Evolutionary conservation across 2,329 filamentous ascomycete genomes (phyloP), one percentile per base, ranked within the genome.

Genomic region (Diatrype stigma): DNA sequence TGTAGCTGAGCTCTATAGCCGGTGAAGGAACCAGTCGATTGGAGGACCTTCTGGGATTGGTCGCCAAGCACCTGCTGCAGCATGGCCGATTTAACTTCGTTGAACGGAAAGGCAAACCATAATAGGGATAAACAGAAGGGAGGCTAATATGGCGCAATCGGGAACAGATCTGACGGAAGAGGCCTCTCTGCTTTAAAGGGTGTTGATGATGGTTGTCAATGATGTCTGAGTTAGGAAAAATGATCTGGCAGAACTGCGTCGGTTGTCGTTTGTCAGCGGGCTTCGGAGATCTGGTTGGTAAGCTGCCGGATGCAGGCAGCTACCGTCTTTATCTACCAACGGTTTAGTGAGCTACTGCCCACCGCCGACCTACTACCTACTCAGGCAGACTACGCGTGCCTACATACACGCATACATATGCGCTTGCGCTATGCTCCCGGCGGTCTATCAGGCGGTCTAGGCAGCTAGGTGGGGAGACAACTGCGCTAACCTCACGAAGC

Each of bases 11-110:
- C 73, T 52, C 79, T 76, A 59, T 77, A 77, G 57, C 84, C 83
- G 16, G 80, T 76, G 63, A 86, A 80, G 52, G 83, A 86, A 60
- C 82, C 83, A 50, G 81, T 80, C 61, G 73, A 73, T 62, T 74
- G 69, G 53, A 82, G 65, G 62, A 74, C 70, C 70, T 75, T 69
- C 67, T 81, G 78, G 56, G 64, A 61, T 51, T 63, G 64, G 60
- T 64, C 60, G 47, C 66, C 64, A 63, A 65, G 63, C 61, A 30
- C 26, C 26, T 30, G 26, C 26, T 30, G 26, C 26, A 62, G 65
- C 71, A 73, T 73, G 66, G 63, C 67, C 64, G 59, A 53, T 46
- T 61, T 54, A 60, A 46, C 49, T 54, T 58, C 52, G 50, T 44
- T 34, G 51, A 51, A 32, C 45, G 53, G 53, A 52, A 53, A 51